phyloP scores from a whole-genome alignment of 1,139 yeast genomes.

The Nakaseomyces uthaithaninus region DNA sequence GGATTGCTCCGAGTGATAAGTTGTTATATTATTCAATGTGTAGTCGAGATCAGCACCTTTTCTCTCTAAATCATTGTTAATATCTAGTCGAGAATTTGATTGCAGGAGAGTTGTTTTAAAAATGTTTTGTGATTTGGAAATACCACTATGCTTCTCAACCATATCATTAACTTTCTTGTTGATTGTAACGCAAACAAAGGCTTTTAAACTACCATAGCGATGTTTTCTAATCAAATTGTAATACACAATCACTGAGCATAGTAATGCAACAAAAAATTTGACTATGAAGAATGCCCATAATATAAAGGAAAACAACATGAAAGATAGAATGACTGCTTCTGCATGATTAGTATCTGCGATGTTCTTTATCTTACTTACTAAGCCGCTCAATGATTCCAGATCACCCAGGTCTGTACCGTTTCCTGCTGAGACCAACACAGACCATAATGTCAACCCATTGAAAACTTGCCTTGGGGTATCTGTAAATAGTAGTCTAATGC shows the following conservation, averaged over 20 bases:
- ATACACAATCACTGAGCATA: constrained; percentile 47
- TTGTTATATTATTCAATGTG: not conserved
- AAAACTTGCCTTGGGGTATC: constrained; percentile 87
- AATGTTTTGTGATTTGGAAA: not conserved
- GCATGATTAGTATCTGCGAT: constrained; percentile 54
- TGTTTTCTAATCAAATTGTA: constrained; percentile 35
- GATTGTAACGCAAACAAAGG: constrained; percentile 25
- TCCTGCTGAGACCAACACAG: constrained; percentile 36
- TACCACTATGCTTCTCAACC: constrained; percentile 5
- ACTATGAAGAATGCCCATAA: constrained; percentile 45
- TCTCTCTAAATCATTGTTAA: constrained; percentile 1
- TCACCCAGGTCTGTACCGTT: constrained; percentile 31
- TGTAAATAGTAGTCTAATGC: constrained; percentile 58
- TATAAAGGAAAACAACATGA: constrained; percentile 69
- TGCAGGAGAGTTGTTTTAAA: constrained; percentile 1
- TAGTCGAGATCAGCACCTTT: not conserved
- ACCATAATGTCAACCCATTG: constrained; percentile 64
- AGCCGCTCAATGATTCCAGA: constrained; percentile 36
- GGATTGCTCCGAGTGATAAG: not conserved
- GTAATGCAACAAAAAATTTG: constrained; percentile 13
- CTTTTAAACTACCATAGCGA: constrained; percentile 21
- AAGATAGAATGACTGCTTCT: constrained; percentile 62
- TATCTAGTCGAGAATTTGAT: constrained; percentile 1
- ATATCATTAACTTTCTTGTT: constrained; percentile 24
- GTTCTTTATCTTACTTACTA: constrained; percentile 45